These are phyloP conservation scores for Tuber aestivum DNA, from an alignment of 495 filamentous ascomycete genomes.

Conservation along the genomic window DNA sequence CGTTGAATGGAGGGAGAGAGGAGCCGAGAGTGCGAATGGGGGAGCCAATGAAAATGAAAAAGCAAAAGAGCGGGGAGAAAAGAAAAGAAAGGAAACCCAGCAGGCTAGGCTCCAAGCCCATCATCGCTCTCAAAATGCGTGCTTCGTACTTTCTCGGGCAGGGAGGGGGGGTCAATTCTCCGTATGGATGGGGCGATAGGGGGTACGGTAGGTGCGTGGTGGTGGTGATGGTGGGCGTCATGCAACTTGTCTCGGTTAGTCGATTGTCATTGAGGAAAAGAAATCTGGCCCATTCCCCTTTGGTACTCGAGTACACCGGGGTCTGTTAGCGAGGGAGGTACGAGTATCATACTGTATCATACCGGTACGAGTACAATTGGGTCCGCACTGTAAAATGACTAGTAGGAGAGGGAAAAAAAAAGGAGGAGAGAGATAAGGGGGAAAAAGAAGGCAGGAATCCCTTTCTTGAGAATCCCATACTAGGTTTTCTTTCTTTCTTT, in stretches of 20 bases:
- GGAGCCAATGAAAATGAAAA: not conserved
- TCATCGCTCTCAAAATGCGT: not conserved
- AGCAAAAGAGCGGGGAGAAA: not conserved
- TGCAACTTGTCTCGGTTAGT: not conserved
- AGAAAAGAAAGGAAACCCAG: not conserved
- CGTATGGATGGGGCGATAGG: not conserved
- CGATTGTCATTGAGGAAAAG: not conserved
- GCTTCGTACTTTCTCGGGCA: not conserved
- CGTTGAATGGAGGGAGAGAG: not conserved
- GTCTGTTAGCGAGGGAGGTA: not conserved
- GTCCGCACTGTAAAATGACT: too few relatives aligned
- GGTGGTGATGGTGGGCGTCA: not conserved
- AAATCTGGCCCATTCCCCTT: not conserved
- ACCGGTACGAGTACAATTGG: too few relatives aligned
- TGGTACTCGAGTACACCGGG: too few relatives aligned
- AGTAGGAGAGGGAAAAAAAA: too few relatives aligned
- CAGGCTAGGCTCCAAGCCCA: not conserved
- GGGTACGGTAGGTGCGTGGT: not conserved
- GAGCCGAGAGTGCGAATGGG: not conserved
- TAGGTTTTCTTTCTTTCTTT: not conserved
- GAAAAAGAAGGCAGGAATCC: not conserved
- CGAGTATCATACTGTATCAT: too few relatives aligned
- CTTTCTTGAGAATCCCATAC: conserved; percentile 2
- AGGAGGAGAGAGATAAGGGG: too few relatives aligned
- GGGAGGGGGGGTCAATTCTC: not conserved